Percentiles rank a stretch among this genome's conserved stretches.
These are phyloP conservation scores for Ilex asprella DNA, from an alignment of 257 asterid species.

Conservation along the genomic window DNA sequence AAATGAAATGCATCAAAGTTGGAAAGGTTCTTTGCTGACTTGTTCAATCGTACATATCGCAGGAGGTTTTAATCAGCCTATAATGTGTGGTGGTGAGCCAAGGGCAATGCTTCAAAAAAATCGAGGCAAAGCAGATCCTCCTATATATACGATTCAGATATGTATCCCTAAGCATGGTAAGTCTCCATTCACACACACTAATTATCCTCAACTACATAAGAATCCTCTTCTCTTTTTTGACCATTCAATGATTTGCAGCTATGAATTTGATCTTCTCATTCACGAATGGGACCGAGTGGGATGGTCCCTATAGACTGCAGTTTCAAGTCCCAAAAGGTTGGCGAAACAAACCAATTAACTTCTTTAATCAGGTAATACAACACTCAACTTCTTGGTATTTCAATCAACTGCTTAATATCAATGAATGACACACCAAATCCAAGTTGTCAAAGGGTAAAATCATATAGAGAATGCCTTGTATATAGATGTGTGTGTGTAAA, in stretches of 20 bases:
- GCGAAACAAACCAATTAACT: slow-evolving; percentile 56
- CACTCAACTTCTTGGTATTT: no score
- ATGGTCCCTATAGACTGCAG: slow-evolving; percentile 76
- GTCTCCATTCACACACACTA: background rate
- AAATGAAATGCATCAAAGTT: no score
- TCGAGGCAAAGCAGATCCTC: slow-evolving; percentile 77
- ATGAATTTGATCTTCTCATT: slow-evolving; percentile 75
- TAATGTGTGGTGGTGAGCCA: slow-evolving; percentile 95
- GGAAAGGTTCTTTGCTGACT: no score
- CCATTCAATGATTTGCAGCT: slow-evolving; percentile 40
- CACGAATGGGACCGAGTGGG: slow-evolving; percentile 81
- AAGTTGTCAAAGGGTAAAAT: no score
- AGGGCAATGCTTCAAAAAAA: slow-evolving; percentile 68
- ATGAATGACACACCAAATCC: no score
- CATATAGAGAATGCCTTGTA: no score
- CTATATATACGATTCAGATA: slow-evolving; percentile 76
- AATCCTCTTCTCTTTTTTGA: background rate
- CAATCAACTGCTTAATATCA: no score
- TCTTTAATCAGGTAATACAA: slow-evolving; percentile 51
- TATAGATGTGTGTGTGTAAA: no score
- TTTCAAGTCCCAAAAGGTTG: slow-evolving; percentile 74
- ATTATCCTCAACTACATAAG: background rate
- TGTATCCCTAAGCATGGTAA: slow-evolving; percentile 81
- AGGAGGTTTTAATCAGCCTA: slow-evolving; percentile 96
- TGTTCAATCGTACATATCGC: slow-evolving; percentile 1